These are phyloP conservation scores for Ogataea methanolica DNA, from an alignment of 805 yeast genomes.

Conservation along the genomic window DNA sequence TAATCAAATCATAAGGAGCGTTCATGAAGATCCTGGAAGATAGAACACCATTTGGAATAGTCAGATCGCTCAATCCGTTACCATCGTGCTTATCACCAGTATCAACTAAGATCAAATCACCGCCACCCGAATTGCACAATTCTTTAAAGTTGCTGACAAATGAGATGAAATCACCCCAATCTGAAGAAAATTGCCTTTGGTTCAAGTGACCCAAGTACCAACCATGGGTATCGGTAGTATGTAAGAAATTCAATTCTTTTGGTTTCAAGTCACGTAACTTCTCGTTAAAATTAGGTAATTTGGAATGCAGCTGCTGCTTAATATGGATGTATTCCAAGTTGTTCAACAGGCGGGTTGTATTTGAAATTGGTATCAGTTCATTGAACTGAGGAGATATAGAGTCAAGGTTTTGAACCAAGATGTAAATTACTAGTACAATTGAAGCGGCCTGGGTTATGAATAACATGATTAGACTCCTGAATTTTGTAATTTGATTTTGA, in stretches of 20 bases:
- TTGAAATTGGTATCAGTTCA: neutral
- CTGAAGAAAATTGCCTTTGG: constrained; percentile 72
- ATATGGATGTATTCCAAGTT: constrained; percentile 5
- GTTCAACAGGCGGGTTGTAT: neutral
- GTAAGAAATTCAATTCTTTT: constrained; percentile 79
- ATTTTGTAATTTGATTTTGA: too few species aligned
- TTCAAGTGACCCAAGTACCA: constrained; percentile 90
- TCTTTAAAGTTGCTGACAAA: constrained; percentile 51
- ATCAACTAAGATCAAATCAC: constrained; percentile 73
- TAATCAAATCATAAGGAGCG: constrained; percentile 69
- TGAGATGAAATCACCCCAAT: constrained; percentile 89
- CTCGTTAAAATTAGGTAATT: constrained; percentile 32
- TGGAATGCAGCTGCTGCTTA: constrained; percentile 29
- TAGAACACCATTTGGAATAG: constrained; percentile 62
- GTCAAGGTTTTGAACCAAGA: constrained; percentile 5
- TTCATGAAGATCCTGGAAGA: constrained; percentile 60
- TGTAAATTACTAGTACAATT: constrained; percentile 1
- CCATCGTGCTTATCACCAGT: constrained; percentile 96
- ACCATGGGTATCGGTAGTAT: constrained; percentile 96
- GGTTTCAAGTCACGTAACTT: constrained; percentile 50
- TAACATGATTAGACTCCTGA: too few species aligned
- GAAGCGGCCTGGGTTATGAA: too few species aligned
- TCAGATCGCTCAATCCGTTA: constrained; percentile 81
- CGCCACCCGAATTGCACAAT: constrained; percentile 29
- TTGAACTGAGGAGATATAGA: neutral